Evolutionary conservation across 441 rosid species (phyloP), one percentile per base, ranked within the genome.

Genomic region (Raphanus hybrid): DNA sequence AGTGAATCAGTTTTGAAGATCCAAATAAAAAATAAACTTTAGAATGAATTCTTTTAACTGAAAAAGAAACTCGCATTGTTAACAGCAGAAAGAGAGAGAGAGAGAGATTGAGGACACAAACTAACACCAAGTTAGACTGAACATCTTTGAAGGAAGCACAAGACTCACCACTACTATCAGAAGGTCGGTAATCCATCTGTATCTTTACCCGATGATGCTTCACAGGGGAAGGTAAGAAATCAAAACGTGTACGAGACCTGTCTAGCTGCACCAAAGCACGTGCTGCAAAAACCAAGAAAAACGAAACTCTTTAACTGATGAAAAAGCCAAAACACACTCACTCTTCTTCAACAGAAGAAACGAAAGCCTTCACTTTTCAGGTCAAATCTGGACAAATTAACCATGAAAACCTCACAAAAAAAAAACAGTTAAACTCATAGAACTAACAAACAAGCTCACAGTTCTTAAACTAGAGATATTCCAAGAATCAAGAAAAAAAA

Each of bases 121-220:
- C 50, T 41, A 64, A 27, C 48, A 64, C 1, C 65, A 69, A 5
- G 41, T 15, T 29, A 9, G 39, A 43, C 6, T 7, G 59, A 12
- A 39, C 6, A 65, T 6, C 5, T 32, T 15, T 18, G 43, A 71
- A 45, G 60, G 57, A 58, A 78, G 6, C 63, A 18, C 2, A 35
- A 69, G 41, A 81, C 97, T 90, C 78, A 92, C 99, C 92, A 78
- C 96, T 91, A 84, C 97, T 91, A 78, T 89, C 98, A 64, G 94
- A 88, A 73, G 88, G 86, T 67, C 78, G 90, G 67, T 86, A 91
- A 74, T 89, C 91, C 98, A 94, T 92, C 61, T 0, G 70, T 74
- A 65, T 82, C 72, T 67, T 77, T 69, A 78, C 71, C 77, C 58
- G 79, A 81, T 61, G 76, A 71, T 71, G 75, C 82, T 61, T 72